Evolutionary conservation across 2,329 filamentous ascomycete genomes (phyloP).

Genomic region (Ascocoryne sarcoides): DNA sequence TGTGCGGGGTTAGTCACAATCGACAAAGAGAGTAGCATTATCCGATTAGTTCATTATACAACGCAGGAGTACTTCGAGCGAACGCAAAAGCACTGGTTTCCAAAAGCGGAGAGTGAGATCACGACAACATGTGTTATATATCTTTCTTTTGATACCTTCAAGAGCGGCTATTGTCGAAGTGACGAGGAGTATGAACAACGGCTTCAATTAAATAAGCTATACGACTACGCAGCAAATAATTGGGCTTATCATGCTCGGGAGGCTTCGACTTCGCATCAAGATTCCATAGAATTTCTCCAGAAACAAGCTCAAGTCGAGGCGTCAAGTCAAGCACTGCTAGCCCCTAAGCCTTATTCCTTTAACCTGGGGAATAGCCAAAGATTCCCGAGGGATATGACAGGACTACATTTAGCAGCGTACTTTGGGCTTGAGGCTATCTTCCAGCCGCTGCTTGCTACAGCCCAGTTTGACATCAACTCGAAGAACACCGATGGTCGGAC

Average conservation of each 20-base stretch:
- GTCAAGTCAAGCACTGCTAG: slow-evolving; percentile 11
- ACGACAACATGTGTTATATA: slow-evolving; percentile 22
- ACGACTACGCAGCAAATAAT: slow-evolving; percentile 7
- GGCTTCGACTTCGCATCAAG: slow-evolving; percentile 9
- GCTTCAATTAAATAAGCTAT: slow-evolving; percentile 22
- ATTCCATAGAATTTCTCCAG: slow-evolving; percentile 14
- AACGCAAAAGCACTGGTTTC: slow-evolving; percentile 10
- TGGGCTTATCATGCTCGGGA: slow-evolving; percentile 28
- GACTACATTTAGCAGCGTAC: slow-evolving; percentile 21
- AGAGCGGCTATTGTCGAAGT: slow-evolving; percentile 14
- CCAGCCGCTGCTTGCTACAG: slow-evolving; percentile 5
- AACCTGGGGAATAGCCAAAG: slow-evolving; percentile 4
- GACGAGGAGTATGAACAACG: slow-evolving; percentile 19
- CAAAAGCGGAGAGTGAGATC: slow-evolving; percentile 12
- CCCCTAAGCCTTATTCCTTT: not conserved
- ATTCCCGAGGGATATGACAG: slow-evolving; percentile 12
- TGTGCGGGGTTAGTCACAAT: slow-evolving; percentile 25
- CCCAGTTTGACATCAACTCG: too few species aligned
- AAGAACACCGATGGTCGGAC: not conserved
- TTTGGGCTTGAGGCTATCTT: slow-evolving; percentile 16
- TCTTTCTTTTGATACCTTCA: slow-evolving; percentile 24
- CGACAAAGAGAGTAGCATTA: slow-evolving; percentile 19
- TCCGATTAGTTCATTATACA: slow-evolving; percentile 26
- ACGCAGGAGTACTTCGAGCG: slow-evolving; percentile 25
- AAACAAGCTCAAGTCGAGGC: slow-evolving; percentile 9